Evolutionary conservation across 345 rosid species (phyloP).

Genomic region (Aurinia saxatilis): DNA sequence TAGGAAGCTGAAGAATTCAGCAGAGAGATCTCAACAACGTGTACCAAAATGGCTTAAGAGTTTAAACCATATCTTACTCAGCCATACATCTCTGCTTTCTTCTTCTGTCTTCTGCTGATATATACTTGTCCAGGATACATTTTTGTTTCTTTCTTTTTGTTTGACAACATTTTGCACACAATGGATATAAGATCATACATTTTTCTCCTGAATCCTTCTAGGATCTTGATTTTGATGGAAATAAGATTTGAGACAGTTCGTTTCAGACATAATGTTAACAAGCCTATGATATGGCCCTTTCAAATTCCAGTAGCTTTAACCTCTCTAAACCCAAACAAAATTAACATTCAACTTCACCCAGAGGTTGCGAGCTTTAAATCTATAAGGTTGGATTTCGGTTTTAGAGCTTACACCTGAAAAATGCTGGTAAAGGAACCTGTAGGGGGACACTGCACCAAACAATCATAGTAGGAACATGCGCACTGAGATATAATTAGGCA

Average conservation of each 20-base stretch:
- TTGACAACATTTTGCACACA: slow-evolving; percentile 7
- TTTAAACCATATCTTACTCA: slow-evolving; percentile 5
- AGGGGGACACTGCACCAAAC: background rate
- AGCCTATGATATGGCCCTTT: background rate
- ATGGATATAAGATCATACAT: slow-evolving; percentile 11
- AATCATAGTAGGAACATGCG: slow-evolving; percentile 4
- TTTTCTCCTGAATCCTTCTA: background rate
- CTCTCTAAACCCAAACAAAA: background rate
- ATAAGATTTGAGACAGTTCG: background rate
- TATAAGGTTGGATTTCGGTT: background rate
- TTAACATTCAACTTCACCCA: background rate
- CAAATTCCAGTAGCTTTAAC: background rate
- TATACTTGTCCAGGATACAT: slow-evolving; percentile 10
- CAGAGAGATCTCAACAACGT: slow-evolving; percentile 14
- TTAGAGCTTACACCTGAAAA: background rate
- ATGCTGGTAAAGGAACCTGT: background rate
- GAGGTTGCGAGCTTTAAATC: background rate
- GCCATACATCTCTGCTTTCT: background rate
- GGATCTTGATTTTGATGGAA: slow-evolving; percentile 9
- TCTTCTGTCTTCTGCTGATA: slow-evolving; percentile 5
- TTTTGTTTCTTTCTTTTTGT: slow-evolving; percentile 13
- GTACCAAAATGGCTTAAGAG: background rate
- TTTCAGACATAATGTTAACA: background rate
- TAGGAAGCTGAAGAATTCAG: slow-evolving; percentile 4
- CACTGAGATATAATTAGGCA: background rate